Percentiles rank a stretch among this genome's conserved stretches.
phyloP scores from a whole-genome alignment of 305 asterid species.

The Fraxinus angustifolia region DNA sequence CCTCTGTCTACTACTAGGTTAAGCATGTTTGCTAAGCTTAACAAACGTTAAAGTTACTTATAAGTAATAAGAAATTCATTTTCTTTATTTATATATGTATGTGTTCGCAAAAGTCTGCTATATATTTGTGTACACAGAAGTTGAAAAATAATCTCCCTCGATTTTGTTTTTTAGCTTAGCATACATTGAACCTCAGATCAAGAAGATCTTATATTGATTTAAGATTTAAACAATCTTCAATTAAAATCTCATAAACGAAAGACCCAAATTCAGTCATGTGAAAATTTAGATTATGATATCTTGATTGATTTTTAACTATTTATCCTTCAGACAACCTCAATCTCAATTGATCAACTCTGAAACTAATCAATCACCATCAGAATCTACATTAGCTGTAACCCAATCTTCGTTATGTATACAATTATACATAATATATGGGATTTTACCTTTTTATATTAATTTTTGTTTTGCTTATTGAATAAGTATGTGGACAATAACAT shows the following conservation, averaged over 20 bases:
- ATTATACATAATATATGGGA: not conserved
- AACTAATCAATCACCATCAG: not conserved
- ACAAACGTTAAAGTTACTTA: not conserved
- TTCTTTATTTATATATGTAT: too few species aligned
- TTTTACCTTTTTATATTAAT: not conserved
- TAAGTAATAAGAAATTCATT: not conserved
- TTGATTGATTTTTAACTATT: not conserved
- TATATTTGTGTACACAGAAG: not conserved
- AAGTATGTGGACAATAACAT: not conserved
- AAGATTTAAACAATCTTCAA: slow-evolving; percentile 6
- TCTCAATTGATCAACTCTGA: slow-evolving; percentile 44
- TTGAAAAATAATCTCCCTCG: not conserved
- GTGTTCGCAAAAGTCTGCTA: not conserved
- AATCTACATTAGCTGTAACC: slow-evolving; percentile 17
- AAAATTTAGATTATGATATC: slow-evolving; percentile 27
- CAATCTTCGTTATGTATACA: slow-evolving; percentile 2
- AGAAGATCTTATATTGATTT: not conserved
- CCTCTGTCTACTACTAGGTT: not conserved
- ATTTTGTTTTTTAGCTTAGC: not conserved
- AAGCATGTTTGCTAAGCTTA: not conserved
- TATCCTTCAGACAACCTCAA: slow-evolving; percentile 32
- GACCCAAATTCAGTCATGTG: slow-evolving; percentile 38
- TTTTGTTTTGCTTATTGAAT: not conserved
- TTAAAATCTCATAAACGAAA: slow-evolving; percentile 1
- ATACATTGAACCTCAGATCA: not conserved